Conservation (phyloP, 441 rosid species). For the Erodium trifolium region DNA sequence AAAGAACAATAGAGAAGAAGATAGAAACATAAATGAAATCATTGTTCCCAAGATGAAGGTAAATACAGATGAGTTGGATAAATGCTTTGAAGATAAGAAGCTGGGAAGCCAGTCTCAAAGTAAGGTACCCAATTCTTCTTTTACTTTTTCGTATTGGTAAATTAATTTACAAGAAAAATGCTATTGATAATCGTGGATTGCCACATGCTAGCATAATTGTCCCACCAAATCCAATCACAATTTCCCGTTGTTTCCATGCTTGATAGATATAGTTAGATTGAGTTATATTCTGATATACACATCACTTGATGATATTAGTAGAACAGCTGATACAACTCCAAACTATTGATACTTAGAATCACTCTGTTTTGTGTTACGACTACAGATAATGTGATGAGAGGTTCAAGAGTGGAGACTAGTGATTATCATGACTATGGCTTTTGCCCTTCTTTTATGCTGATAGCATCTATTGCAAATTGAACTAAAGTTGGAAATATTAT, state of each 20-base stretch:
- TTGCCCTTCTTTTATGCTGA: neutral
- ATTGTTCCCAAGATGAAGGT: conserved; percentile 15
- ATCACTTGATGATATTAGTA: neutral
- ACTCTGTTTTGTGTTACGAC: neutral
- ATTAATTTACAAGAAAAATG: neutral
- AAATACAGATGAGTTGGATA: conserved; percentile 12
- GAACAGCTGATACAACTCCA: neutral
- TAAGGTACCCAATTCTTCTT: conserved; percentile 21
- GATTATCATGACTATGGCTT: neutral
- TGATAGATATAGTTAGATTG: neutral
- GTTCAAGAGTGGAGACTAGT: neutral
- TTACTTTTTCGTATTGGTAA: neutral
- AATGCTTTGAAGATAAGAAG: conserved; percentile 13
- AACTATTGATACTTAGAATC: neutral
- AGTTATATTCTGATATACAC: neutral
- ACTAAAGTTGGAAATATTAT: neutral
- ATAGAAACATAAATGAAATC: conserved; percentile 20
- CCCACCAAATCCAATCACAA: neutral
- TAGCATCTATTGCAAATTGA: neutral
- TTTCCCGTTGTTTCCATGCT: neutral
- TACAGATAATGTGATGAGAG: neutral
- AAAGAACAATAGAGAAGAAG: conserved; percentile 26
- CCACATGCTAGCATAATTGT: no score
- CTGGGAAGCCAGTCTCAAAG: conserved; percentile 13
- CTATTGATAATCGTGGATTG: neutral